These are phyloP conservation scores for Aspergillus baeticus DNA, from an alignment of 495 filamentous ascomycete species.

Conservation along the genomic window DNA sequence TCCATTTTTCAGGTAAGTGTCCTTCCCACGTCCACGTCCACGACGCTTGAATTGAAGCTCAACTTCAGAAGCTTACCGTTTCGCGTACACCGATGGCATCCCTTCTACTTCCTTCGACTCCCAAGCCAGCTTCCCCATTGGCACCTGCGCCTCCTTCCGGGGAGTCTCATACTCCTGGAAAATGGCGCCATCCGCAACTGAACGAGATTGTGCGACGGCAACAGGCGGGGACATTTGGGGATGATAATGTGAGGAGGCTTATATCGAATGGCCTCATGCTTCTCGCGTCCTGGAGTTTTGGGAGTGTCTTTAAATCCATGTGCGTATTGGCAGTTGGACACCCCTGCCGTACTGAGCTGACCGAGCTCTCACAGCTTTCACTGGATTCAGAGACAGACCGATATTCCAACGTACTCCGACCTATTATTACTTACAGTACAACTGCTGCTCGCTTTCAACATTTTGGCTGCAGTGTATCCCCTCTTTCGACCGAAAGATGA, in stretches of 20 bases:
- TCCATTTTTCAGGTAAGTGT: constrained; percentile 18
- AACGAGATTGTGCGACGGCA: constrained; percentile 75
- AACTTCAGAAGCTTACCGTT: constrained; percentile 1
- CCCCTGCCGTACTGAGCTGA: constrained; percentile 6
- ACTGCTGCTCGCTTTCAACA: constrained; percentile 62
- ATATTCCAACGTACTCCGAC: constrained; percentile 33
- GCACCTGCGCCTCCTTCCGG: constrained; percentile 42
- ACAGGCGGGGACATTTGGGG: constrained; percentile 68
- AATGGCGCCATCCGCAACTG: constrained; percentile 83
- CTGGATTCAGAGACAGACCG: constrained; percentile 21
- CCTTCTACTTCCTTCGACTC: constrained; percentile 52
- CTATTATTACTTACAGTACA: constrained; percentile 50
- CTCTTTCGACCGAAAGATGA: constrained; percentile 70
- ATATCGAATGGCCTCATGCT: constrained; percentile 62
- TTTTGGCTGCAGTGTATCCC: constrained; percentile 62
- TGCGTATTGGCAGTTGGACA: constrained; percentile 23
- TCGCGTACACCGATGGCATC: constrained; percentile 34
- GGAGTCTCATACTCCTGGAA: constrained; percentile 64
- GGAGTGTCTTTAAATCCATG: constrained; percentile 35
- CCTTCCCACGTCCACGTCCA: background rate
- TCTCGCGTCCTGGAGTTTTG: constrained; percentile 42
- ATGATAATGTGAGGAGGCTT: constrained; percentile 64
- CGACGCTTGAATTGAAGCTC: background rate
- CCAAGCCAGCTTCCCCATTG: constrained; percentile 51
- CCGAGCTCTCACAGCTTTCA: constrained; percentile 17